phyloP scores from a whole-genome alignment of 1,284 basidiomycete species.

The Austropuccinia psidii region DNA sequence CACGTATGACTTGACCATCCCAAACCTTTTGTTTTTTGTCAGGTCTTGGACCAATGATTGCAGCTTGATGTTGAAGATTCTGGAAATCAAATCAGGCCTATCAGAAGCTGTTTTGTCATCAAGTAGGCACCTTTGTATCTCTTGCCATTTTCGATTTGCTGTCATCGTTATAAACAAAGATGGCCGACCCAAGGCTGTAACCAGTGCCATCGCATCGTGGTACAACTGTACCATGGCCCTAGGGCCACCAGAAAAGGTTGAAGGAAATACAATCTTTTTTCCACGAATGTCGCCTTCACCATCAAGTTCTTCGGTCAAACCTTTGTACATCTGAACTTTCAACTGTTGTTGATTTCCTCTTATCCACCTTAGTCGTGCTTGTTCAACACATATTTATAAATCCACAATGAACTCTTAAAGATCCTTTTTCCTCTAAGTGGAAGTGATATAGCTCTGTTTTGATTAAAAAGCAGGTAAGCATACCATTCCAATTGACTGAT shows the following conservation, averaged over 20 bases:
- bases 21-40: neutral
- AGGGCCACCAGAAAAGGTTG: conserved; percentile 47
- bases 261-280: conserved; percentile 45
- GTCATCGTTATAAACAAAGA: conserved; percentile 51
- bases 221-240: conserved; percentile 48
- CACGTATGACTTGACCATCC: neutral
- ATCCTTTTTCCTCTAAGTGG: neutral
- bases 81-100: neutral
- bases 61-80: neutral
- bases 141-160: conserved; percentile 50
- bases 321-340: neutral
- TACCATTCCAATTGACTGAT: neutral
- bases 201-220: conserved; percentile 49
- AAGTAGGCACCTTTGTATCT: conserved; percentile 45
- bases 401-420: neutral
- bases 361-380: neutral
- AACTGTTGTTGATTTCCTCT: neutral
- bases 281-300: conserved; percentile 30
- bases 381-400: conserved; percentile 12
- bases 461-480: neutral
- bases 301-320: neutral
- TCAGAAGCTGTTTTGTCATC: neutral
- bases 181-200: conserved; percentile 44
- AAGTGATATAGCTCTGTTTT: neutral
- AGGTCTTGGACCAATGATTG: neutral